Percentiles rank a stretch among this genome's conserved stretches.
Conservation (phyloP, 139 green algal genomes). For the Haematococcus sp. region DNA sequence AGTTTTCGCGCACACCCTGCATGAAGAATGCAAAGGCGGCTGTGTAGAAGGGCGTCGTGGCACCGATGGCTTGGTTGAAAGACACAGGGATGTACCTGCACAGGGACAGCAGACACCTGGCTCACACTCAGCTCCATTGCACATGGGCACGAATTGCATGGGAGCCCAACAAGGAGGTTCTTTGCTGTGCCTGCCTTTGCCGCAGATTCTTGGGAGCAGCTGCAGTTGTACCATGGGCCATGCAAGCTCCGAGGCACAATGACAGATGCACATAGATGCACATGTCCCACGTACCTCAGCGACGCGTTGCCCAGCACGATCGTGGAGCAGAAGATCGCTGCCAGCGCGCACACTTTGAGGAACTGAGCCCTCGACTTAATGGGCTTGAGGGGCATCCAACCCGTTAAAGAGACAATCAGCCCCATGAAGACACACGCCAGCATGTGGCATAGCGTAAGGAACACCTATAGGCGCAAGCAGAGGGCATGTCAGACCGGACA, state of each 20-base stretch:
- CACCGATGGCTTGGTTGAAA: conserved; percentile 88
- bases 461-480: conserved; percentile 54
- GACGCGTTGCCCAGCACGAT: conserved; percentile 92
- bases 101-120: neutral
- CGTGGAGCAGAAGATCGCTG: conserved; percentile 80
- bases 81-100: conserved; percentile 70
- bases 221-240: too few species aligned
- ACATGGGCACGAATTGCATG: too few species aligned
- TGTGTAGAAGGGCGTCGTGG: conserved; percentile 95
- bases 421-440: conserved; percentile 71
- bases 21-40: conserved; percentile 74
- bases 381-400: conserved; percentile 57
- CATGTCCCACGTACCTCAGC: conserved; percentile 75
- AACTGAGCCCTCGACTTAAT: conserved; percentile 69
- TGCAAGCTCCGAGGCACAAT: neutral
- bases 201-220: too few species aligned
- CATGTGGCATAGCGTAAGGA: conserved; percentile 96
- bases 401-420: conserved; percentile 38
- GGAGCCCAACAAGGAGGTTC: too few species aligned
- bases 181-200: too few species aligned
- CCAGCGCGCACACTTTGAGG: conserved; percentile 73
- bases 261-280: too few species aligned
- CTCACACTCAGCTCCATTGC: too few species aligned
- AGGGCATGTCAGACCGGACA: too few species aligned
- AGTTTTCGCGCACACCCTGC: conserved; percentile 27